Evolutionary conservation across 352 stramenopile species (phyloP).

Genomic region (Globisporangium orthogonon): DNA sequence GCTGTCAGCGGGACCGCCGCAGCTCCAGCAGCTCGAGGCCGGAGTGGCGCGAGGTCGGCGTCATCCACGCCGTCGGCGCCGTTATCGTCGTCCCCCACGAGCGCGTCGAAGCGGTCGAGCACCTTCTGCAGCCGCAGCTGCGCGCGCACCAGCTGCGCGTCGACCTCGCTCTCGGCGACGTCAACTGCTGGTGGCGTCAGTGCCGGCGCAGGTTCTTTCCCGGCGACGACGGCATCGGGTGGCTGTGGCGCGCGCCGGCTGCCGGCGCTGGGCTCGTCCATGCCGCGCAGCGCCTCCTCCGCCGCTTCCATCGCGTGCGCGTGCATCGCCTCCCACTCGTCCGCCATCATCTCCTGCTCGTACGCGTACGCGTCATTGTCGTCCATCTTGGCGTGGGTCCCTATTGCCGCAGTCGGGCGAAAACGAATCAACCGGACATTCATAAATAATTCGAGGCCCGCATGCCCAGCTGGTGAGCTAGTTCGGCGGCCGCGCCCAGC

Average conservation of each 20-base stretch:
- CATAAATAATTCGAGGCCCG: too few species aligned
- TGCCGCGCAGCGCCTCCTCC: slow-evolving; percentile 52
- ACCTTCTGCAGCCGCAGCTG: slow-evolving; percentile 46
- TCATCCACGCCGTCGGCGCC: slow-evolving; percentile 24
- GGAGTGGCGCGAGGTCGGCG: slow-evolving; percentile 19
- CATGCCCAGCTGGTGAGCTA: too few species aligned
- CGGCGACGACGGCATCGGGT: neutral
- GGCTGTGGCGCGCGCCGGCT: slow-evolving; percentile 2
- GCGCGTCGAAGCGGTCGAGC: slow-evolving; percentile 51
- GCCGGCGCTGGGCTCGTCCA: slow-evolving; percentile 22
- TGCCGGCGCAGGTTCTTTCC: too few species aligned
- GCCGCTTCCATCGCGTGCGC: slow-evolving; percentile 73
- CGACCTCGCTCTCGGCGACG: slow-evolving; percentile 6
- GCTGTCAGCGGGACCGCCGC: too few species aligned
- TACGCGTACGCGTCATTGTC: slow-evolving; percentile 70
- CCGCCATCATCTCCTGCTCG: slow-evolving; percentile 70
- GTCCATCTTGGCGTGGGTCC: slow-evolving; percentile 20
- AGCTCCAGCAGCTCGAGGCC: slow-evolving; percentile 14
- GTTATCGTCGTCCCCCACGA: slow-evolving; percentile 42
- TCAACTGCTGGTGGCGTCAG: neutral
- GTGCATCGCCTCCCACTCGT: slow-evolving; percentile 85
- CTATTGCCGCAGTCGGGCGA: too few species aligned
- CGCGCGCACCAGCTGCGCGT: slow-evolving; percentile 27
- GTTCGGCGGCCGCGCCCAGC: too few species aligned
- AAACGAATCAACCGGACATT: too few species aligned